Evolutionary conservation across 176 grass and related monocot genomes (phyloP).

Genomic region (Triticum urartu): DNA sequence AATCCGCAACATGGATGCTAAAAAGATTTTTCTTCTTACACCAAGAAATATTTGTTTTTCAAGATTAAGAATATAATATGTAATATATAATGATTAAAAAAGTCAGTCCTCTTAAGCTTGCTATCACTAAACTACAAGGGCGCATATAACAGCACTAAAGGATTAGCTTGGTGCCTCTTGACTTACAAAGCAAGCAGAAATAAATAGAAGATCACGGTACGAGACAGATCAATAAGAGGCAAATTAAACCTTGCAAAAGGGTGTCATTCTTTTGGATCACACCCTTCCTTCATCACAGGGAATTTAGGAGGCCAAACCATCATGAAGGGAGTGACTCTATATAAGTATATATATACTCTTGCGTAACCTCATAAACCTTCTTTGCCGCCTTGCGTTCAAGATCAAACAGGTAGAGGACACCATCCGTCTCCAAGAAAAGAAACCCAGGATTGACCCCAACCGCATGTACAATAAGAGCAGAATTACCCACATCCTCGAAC

Average conservation of each 20-base stretch:
- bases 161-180: too few relatives aligned
- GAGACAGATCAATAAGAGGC: not conserved
- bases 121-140: too few relatives aligned
- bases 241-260: not conserved
- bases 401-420: not conserved
- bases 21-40: too few relatives aligned
- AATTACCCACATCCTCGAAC: not conserved
- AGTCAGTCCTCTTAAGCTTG: too few relatives aligned
- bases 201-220: too few relatives aligned
- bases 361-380: not conserved
- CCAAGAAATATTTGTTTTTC: too few relatives aligned
- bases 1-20: too few relatives aligned
- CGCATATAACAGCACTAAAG: too few relatives aligned
- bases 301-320: constrained; percentile 15
- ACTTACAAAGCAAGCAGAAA: too few relatives aligned
- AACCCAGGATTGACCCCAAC: not conserved
- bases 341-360: not conserved
- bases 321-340: not conserved
- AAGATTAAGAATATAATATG: too few relatives aligned
- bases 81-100: too few relatives aligned
- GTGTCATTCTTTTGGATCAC: not conserved
- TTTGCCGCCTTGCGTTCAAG: not conserved
- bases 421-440: not conserved
- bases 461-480: not conserved
- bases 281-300: not conserved